phyloP scores from a whole-genome alignment of 345 rosid genomes.

The Atalantia buxifolia region DNA sequence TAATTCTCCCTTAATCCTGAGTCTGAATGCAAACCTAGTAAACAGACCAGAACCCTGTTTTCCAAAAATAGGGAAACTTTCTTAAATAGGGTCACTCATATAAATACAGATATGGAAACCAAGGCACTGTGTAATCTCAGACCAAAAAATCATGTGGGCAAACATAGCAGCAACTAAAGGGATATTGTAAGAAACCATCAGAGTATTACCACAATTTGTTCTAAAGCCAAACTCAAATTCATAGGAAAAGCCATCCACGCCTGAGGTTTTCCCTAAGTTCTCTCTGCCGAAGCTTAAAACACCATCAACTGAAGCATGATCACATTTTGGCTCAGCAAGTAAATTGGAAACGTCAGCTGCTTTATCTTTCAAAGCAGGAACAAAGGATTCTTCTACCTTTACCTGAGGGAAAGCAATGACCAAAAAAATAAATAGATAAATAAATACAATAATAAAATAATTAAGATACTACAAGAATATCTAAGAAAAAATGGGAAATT shows the following conservation, averaged over 20 bases:
- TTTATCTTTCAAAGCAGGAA: conserved; percentile 42
- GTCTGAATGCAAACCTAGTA: background rate
- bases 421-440: background rate
- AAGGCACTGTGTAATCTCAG: background rate
- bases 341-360: conserved; percentile 37
- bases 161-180: conserved; percentile 2
- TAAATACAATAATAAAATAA: background rate
- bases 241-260: conserved; percentile 42
- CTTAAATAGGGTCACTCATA: background rate
- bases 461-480: conserved; percentile 11
- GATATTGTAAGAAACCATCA: background rate
- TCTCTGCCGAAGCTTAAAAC: conserved; percentile 48
- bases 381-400: conserved; percentile 45
- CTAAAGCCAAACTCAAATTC: conserved; percentile 44
- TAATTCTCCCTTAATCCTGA: background rate
- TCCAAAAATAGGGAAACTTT: background rate
- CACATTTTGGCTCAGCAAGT: conserved; percentile 48
- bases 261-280: conserved; percentile 39
- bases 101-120: background rate
- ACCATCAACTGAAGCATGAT: conserved; percentile 47
- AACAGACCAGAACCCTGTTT: background rate
- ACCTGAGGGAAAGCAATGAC: conserved; percentile 17
- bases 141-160: background rate
- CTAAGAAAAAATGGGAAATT: background rate
- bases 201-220: conserved; percentile 36